Base-by-base conservation (phyloP, 179 eudicot genomes). In the Nepenthes alata region DNA sequence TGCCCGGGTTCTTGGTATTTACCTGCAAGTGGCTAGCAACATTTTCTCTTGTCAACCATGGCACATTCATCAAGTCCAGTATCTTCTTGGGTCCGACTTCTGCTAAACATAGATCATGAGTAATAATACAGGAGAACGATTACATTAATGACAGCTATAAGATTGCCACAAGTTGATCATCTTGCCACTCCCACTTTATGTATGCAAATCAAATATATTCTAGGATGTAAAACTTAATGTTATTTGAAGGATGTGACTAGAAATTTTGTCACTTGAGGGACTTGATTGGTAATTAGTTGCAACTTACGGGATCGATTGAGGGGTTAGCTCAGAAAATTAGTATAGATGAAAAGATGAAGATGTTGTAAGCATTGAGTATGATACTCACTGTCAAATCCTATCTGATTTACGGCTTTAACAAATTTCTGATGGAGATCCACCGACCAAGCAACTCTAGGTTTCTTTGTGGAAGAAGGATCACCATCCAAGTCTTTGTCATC, bases 1-100 rank as follows among this genome's bases (percentile, higher is more conserved):
- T 35, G 41, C 15, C 38, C 14, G 11, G 55, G 25, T 58, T 16
- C 41, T 47, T 49, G 59, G 50, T 57, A 49, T 51, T 61, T 70
- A 93, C 98, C 99, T 94, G 99, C 77, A 94, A 79, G 75, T 94
- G 99, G 80, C 97, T 94, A 13, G 99, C 99, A 38, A 94, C 97
- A 64, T 94, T 94, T 72, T 94, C 99, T 75, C 99, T 81, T 7
- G 97, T 87, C 66, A 90, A 62, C 97, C 97, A 75, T 6, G 96
- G 88, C n/a, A 94, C 89, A 51, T 81, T 85, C 99, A 90, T 94
- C 73, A 87, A 57, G 77, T 94, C 99, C 37, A 94, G 88, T 62
- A 94, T 87, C 71, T 84, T 90, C 77, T 94, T 94, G 2, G 97
- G 99, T 55, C 96, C 99, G 13, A 87, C 91, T 77, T 87, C 99